These are phyloP conservation scores for Cocos nucifera DNA, from an alignment of 176 grass and related monocot species.

Conservation along the genomic window DNA sequence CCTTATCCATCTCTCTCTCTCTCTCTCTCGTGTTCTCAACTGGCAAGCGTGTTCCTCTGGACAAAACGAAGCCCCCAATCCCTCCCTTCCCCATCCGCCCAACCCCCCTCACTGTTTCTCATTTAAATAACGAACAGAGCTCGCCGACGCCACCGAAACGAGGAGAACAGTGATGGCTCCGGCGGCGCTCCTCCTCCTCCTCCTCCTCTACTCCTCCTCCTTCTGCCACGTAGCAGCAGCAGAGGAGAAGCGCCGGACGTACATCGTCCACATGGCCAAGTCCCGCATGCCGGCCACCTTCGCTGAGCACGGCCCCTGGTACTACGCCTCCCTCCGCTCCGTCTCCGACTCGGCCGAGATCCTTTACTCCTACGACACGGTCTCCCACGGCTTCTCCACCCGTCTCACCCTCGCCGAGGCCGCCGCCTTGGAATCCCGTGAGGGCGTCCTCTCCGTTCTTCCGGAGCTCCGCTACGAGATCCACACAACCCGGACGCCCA, in stretches of 20 bases:
- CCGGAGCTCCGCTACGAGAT: constrained; percentile 83
- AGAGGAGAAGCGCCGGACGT: constrained; percentile 33
- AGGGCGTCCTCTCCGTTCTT: constrained; percentile 58
- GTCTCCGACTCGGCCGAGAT: constrained; percentile 62
- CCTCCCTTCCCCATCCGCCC: too few relatives aligned
- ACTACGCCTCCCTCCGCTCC: constrained; percentile 63
- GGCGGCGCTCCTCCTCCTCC: background rate
- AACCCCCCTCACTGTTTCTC: too few relatives aligned
- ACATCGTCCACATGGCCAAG: constrained; percentile 73
- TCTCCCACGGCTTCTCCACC: constrained; percentile 73
- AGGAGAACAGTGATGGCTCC: background rate
- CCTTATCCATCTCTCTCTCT: too few relatives aligned
- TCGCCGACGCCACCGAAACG: too few relatives aligned
- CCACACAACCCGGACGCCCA: constrained; percentile 77
- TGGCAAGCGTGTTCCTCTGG: too few relatives aligned
- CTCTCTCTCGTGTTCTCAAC: too few relatives aligned
- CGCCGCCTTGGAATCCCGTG: constrained; percentile 35
- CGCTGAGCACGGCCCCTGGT: constrained; percentile 49
- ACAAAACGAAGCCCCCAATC: too few relatives aligned
- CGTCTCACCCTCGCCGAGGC: constrained; percentile 62
- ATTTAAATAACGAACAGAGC: too few relatives aligned
- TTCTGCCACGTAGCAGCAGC: background rate
- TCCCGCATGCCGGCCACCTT: constrained; percentile 59
- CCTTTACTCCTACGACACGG: constrained; percentile 71
- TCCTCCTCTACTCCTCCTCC: background rate